Evolutionary conservation across 192 early-diverging fungal genomes (phyloP).

Genomic region (Gryganskiella cystojenkinii): DNA sequence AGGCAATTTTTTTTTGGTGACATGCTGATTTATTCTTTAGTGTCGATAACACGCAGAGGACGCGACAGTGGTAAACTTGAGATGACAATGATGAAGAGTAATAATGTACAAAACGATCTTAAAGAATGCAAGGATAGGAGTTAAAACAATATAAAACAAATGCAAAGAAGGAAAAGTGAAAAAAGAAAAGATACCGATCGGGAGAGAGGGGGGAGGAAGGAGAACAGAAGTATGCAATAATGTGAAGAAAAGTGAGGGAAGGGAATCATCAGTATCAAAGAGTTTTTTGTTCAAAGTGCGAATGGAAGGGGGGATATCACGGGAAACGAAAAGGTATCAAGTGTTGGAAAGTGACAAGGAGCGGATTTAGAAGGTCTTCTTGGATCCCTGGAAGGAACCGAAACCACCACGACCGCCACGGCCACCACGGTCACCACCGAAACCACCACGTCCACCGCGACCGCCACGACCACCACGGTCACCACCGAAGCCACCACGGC

Average conservation of each 20-base stretch:
- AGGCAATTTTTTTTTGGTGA: slow-evolving; percentile 4
- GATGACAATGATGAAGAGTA: slow-evolving; percentile 17
- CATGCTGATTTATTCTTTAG: slow-evolving; percentile 22
- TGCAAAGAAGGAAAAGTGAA: slow-evolving; percentile 16
- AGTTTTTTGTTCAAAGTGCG: neutral
- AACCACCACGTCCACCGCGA: slow-evolving; percentile 63
- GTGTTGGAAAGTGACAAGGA: too few species aligned
- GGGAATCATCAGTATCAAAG: slow-evolving; percentile 34
- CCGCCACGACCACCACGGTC: slow-evolving; percentile 59
- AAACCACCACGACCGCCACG: slow-evolving; percentile 61
- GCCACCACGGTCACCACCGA: too few species aligned
- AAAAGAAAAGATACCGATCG: neutral
- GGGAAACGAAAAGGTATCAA: too few species aligned
- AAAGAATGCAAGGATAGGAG: slow-evolving; percentile 11
- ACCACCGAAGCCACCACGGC: slow-evolving; percentile 65
- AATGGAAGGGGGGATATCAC: neutral
- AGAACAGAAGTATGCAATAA: neutral
- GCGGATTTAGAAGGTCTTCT: slow-evolving; percentile 39
- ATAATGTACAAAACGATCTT: slow-evolving; percentile 10
- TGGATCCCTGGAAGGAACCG: slow-evolving; percentile 46
- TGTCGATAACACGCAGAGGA: neutral
- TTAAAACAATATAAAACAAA: slow-evolving; percentile 14
- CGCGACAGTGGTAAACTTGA: slow-evolving; percentile 3
- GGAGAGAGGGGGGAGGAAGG: neutral
- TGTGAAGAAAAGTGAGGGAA: neutral